Evolutionary conservation across 2,329 filamentous ascomycete species (phyloP).

Genomic region (Ophiostoma himal-ulmi): DNA sequence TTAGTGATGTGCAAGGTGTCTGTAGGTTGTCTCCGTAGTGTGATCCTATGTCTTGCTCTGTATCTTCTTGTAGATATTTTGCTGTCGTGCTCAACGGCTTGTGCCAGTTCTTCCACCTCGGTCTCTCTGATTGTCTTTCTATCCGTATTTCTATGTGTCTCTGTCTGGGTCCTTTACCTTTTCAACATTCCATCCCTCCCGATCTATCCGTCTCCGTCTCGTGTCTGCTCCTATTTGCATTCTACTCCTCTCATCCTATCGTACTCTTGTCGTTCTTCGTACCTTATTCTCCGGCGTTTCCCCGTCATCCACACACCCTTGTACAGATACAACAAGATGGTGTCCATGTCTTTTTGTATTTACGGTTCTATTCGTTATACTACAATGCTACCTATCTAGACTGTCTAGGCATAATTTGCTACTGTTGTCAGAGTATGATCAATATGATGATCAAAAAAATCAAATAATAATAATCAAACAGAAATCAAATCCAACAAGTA

Average conservation of each 20-base stretch:
- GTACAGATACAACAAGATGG: background rate
- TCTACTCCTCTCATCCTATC: background rate
- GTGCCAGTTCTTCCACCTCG: slow-evolving; percentile 2
- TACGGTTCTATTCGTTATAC: background rate
- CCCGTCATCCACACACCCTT: background rate
- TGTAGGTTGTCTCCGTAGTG: background rate
- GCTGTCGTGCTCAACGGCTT: background rate
- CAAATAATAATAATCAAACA: background rate
- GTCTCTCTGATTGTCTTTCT: background rate
- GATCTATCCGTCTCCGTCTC: background rate
- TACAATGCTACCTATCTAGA: background rate
- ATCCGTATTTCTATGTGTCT: background rate
- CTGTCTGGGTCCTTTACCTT: background rate
- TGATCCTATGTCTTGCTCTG: background rate
- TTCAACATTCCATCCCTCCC: background rate
- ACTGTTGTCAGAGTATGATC: background rate
- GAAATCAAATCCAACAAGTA: background rate
- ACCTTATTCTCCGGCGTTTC: background rate
- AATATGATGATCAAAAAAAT: background rate
- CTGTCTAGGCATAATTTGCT: background rate
- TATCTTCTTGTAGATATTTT: background rate
- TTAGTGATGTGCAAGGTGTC: background rate
- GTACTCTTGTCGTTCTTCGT: background rate
- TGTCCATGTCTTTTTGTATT: background rate
- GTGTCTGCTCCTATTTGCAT: background rate